Conservation (phyloP, 768 basidiomycete genomes). For the Serendipita vermifera region DNA sequence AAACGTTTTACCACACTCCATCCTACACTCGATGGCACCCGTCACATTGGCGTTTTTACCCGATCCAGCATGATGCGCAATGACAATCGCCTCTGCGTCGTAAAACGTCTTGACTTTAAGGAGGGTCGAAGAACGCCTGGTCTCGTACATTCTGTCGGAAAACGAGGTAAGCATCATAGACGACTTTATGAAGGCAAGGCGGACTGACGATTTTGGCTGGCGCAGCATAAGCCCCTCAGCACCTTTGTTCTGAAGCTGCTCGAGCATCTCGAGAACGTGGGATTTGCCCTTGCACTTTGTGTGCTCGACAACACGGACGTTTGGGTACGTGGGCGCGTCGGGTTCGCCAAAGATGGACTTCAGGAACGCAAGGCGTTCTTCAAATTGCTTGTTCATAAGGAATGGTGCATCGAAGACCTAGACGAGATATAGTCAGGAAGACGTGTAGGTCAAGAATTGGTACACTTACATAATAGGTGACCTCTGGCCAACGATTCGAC, state of each 20-base stretch:
- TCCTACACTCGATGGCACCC: constrained; percentile 29
- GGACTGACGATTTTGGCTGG: constrained; percentile 34
- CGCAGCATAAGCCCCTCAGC: constrained; percentile 50
- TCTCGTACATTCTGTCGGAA: constrained; percentile 34
- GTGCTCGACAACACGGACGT: constrained; percentile 38
- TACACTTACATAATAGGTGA: constrained; percentile 41
- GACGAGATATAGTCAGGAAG: neutral
- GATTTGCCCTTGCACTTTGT: constrained; percentile 31
- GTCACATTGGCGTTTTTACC: constrained; percentile 10
- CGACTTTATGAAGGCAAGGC: neutral
- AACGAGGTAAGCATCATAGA: neutral
- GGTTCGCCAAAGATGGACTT: constrained; percentile 32
- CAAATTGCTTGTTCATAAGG: constrained; percentile 33
- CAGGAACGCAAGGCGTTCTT: constrained; percentile 36
- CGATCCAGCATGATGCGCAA: constrained; percentile 13
- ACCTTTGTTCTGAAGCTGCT: constrained; percentile 40
- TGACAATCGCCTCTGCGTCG: constrained; percentile 47
- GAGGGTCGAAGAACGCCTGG: constrained; percentile 34
- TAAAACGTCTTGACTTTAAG: constrained; percentile 53
- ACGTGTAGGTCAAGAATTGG: neutral
- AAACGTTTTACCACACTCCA: constrained; percentile 50
- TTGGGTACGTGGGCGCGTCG: constrained; percentile 17
- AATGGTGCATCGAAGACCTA: constrained; percentile 50
- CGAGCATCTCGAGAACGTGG: constrained; percentile 42
- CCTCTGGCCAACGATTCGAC: constrained; percentile 43